phyloP scores from a whole-genome alignment of 352 stramenopile species.

The Pythium dissotocum region DNA sequence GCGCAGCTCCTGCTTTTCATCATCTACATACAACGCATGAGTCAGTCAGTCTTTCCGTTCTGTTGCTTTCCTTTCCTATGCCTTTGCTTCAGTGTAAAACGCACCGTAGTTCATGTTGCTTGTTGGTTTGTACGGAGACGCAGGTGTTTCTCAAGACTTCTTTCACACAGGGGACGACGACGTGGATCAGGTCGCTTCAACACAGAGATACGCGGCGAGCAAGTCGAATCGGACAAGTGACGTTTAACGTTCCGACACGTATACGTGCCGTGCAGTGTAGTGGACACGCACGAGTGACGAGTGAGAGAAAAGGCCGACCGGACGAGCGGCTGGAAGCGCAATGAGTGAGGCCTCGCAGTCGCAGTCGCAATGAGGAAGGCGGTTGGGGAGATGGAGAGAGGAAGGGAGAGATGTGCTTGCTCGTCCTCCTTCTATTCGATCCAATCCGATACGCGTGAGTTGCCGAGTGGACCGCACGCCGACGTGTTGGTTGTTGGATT shows the following conservation, averaged over 20 bases:
- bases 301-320: neutral
- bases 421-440: conserved; percentile 4
- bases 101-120: conserved; percentile 23
- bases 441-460: neutral
- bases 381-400: neutral
- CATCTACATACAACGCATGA: neutral
- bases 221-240: neutral
- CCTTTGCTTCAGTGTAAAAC: neutral
- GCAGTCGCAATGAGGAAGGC: neutral
- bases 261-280: neutral
- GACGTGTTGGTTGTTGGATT: neutral
- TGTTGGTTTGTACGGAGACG: neutral
- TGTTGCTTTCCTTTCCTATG: neutral
- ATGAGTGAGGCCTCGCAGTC: neutral
- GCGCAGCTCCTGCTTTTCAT: conserved; percentile 51
- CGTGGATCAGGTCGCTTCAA: neutral
- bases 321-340: neutral
- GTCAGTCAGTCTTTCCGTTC: neutral
- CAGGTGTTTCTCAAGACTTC: neutral
- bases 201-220: neutral
- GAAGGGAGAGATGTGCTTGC: neutral
- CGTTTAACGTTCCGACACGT: neutral
- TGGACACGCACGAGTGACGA: neutral
- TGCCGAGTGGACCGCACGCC: neutral
- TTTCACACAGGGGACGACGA: neutral